phyloP scores from a whole-genome alignment of 257 asterid species.

The Nicotiana knightiana region DNA sequence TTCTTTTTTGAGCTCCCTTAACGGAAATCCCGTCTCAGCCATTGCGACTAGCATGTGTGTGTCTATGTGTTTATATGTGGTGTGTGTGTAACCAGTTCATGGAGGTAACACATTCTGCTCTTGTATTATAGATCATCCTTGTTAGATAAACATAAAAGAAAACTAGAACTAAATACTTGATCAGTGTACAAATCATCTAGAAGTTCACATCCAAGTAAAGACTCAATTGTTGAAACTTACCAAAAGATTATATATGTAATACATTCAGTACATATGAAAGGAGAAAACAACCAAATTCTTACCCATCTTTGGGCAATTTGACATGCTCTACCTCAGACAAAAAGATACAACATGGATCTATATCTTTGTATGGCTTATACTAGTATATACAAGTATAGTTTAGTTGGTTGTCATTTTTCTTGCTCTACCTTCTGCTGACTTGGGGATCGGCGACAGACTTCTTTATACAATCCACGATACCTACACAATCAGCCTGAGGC shows the following conservation, averaged over 20 bases:
- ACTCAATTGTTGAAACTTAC: not conserved
- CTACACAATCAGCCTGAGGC: slow-evolving; percentile 60
- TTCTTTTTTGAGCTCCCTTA: too few relatives aligned
- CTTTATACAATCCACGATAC: slow-evolving; percentile 65
- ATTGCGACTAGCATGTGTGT: not conserved
- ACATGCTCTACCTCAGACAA: not conserved
- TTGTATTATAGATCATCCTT: not conserved
- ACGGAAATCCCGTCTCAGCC: too few relatives aligned
- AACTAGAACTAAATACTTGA: not conserved
- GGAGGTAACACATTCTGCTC: not conserved
- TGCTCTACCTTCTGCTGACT: slow-evolving; percentile 11
- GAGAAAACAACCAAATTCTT: not conserved
- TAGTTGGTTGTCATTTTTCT: not conserved
- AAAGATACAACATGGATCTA: not conserved
- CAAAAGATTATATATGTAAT: not conserved
- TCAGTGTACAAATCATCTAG: not conserved
- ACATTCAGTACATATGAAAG: not conserved
- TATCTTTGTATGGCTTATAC: not conserved
- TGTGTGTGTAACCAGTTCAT: not conserved
- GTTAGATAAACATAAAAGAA: not conserved
- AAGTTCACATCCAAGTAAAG: not conserved
- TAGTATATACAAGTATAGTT: slow-evolving; percentile 3
- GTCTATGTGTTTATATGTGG: not conserved
- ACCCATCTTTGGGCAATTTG: not conserved
- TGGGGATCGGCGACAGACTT: slow-evolving; percentile 49